Base-by-base conservation (phyloP, 768 basidiomycete species). In the Thelephora aurantiotincta region DNA sequence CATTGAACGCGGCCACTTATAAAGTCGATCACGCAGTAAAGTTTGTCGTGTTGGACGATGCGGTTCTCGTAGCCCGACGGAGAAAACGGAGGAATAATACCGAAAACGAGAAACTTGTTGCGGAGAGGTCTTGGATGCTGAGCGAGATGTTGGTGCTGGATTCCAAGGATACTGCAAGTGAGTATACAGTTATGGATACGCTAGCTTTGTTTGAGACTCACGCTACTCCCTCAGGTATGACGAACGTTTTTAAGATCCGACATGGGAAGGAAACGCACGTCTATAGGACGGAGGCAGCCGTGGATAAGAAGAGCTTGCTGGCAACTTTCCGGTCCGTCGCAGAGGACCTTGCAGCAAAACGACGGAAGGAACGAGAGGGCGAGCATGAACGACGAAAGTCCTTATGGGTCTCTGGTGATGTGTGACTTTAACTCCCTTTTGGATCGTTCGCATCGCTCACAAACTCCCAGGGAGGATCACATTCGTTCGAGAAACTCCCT, bases 211-310 rank as follows among this genome's bases (percentile, higher is more conserved):
- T 33, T 22, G n/a, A n/a, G n/a, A 45, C 26, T 30, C 5, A 30
- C 9, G 26, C 26, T 30, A 9, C 13, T 23, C 35, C 36, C 33
- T 45, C 35, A 78, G 82, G 66, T 44, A 82, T 98, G 72, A 89
- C 82, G n/a, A 96, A 98, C 55, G 93, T 97, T 3, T 86, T 98
- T 72, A 97, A 97, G 69, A 79, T 99, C 52, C 74, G 85, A 51
- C 80, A 92, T 50, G 82, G 86, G 4, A 96, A 94, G 62, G 94
- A 98, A 62, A 87, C 87, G 0, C 82, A 92, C 58, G 91, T 99
- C 6, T 98, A 90, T 62, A 79, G 93, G 33, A 88, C 88, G 2
- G 88, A 93, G 49, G 72, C 71, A 6, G 58, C 78, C 0, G 68
- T 80, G 20, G 91, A 97, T 58, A 99, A 99, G 70, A 92, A 87